Base-by-base conservation (phyloP, 2,329 filamentous ascomycete species). In the Daldinia sp. region DNA sequence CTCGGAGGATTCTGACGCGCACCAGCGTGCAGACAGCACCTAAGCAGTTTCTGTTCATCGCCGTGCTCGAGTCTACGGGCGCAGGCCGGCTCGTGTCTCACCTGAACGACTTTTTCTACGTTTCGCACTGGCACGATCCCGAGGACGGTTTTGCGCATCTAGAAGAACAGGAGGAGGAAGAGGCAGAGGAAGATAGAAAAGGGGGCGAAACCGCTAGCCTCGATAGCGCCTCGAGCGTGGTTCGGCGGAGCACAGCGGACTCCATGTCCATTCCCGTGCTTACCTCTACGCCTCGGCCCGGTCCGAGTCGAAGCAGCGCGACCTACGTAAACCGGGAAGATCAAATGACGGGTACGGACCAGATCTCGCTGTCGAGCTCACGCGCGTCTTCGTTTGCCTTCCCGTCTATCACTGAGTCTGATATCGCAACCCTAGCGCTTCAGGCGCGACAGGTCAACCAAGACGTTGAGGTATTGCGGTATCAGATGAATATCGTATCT, bases 401-500 rank as follows among this genome's bases (percentile, higher is more conserved):
- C 26, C 42, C 76, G 1, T 33, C 71, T 10, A 67, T 80, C 65
- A 74, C 73, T 9, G 73, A 86, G 75, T 50, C 74, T 26, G 86
- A 88, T 44, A 86, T 97, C 39, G 83, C 86, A 13, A 81, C 82
- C 4, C 82, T 97, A 1, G 85, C 88, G 2, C 81, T 84, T n/a
- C 83, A 88, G 2, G 86, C 87, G 61, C 81, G 85, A 2, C 77
- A 85, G 2, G 88, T 92, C 13, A 86, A 85, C 44, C 83, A 94
- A 28, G 92, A 90, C 65, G 87, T 94, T 20, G 94, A 98, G 72
- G 88, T 98, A 2, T 84, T 88, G 65, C 89, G 93, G 48, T 98
- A 98, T 79, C 87, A 95, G 65, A 91, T 95, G 84, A 95, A 98
- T 79, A 88, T 98, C 41, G 83, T 95, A 57, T 88, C 94, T 2